These are phyloP conservation scores for Aspergillus proliferans DNA, from an alignment of 2,329 filamentous ascomycete genomes.

Conservation along the genomic window DNA sequence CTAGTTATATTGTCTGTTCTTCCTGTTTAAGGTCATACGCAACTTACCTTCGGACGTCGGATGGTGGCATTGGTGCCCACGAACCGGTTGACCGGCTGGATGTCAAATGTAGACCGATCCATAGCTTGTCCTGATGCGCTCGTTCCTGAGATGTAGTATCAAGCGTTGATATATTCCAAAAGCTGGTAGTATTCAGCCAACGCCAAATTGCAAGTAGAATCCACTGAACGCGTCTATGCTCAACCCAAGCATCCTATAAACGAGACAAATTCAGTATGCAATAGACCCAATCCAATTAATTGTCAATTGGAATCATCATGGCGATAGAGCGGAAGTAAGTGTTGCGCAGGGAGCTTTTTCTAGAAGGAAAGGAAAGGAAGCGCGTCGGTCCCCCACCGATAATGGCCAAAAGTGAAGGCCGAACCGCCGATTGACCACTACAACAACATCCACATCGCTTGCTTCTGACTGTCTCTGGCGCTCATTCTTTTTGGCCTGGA, in stretches of 20 bases:
- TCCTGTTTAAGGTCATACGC: neutral
- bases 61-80: slow-evolving; percentile 62
- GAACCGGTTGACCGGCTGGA: slow-evolving; percentile 67
- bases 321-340: neutral
- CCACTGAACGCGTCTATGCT: neutral
- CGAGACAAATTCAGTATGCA: neutral
- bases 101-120: slow-evolving; percentile 48
- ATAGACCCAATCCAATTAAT: neutral
- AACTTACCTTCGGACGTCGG: slow-evolving; percentile 63
- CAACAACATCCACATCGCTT: slow-evolving; percentile 1
- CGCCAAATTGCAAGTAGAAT: neutral
- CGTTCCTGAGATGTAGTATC: no score
- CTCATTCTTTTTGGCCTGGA: neutral
- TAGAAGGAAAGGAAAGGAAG: neutral
- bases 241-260: neutral
- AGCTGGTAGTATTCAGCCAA: neutral
- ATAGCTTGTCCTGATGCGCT: slow-evolving; percentile 13
- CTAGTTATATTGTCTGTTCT: neutral
- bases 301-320: neutral
- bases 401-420: neutral
- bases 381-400: neutral
- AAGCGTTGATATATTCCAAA: neutral
- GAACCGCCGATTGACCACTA: neutral
- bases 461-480: neutral
- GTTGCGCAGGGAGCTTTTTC: neutral